Evolutionary conservation across 306 rosid species (phyloP).

Genomic region (Lupinus albus): DNA sequence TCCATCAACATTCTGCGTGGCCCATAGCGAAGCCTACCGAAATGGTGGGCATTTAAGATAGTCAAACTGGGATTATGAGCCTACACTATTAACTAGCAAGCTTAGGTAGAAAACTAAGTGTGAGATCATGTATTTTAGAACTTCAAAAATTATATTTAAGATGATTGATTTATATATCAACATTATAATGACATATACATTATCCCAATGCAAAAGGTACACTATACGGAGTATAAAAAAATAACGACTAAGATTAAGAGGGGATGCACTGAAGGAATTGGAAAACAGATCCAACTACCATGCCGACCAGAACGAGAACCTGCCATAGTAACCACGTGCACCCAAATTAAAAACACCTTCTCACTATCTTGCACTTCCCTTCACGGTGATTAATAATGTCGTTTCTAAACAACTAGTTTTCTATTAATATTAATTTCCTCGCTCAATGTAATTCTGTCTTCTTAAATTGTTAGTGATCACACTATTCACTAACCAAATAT

Average conservation of each 20-base stretch:
- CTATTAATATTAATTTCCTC: not conserved
- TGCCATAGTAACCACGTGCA: slow-evolving; percentile 56
- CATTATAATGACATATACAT: too few relatives aligned
- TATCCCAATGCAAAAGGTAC: too few relatives aligned
- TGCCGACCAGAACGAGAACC: slow-evolving; percentile 41
- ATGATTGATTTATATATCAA: too few relatives aligned
- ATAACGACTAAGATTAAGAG: too few relatives aligned
- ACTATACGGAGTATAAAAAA: not conserved
- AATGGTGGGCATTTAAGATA: too few relatives aligned
- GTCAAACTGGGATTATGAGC: too few relatives aligned
- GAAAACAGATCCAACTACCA: slow-evolving; percentile 48
- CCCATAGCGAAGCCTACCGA: too few relatives aligned
- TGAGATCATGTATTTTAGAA: too few relatives aligned
- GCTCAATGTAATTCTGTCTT: not conserved
- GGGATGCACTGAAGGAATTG: slow-evolving; percentile 31
- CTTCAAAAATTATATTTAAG: too few relatives aligned
- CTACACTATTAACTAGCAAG: too few relatives aligned
- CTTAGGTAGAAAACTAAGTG: too few relatives aligned
- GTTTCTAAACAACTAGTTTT: not conserved
- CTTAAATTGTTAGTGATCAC: slow-evolving; percentile 13
- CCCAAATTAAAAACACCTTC: slow-evolving; percentile 39
- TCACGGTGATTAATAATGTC: slow-evolving; percentile 39
- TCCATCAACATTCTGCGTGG: too few relatives aligned
- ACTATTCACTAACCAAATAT: not conserved
- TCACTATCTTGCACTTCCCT: slow-evolving; percentile 43